These are phyloP conservation scores for Epicoccum nigrum DNA, from an alignment of 2,329 filamentous ascomycete species.

Conservation along the genomic window DNA sequence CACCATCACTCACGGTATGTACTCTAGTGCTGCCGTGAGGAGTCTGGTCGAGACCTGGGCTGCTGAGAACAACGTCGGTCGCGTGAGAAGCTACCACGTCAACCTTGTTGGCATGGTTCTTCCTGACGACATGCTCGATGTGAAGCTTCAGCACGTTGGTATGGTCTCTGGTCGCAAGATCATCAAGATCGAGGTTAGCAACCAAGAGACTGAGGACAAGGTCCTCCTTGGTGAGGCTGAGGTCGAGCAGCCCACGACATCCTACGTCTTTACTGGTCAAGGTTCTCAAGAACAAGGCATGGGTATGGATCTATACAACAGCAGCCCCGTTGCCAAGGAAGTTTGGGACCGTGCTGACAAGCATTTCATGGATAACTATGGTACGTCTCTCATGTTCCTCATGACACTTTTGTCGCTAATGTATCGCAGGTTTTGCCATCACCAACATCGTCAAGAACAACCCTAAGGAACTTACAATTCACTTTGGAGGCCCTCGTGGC, in stretches of 20 bases:
- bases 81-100: slow-evolving; percentile 96
- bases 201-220: slow-evolving; percentile 95
- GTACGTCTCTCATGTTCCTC: slow-evolving; percentile 53
- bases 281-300: slow-evolving; percentile 99
- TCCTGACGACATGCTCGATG: slow-evolving; percentile 91
- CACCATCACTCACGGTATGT: slow-evolving; percentile 99
- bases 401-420: slow-evolving; percentile 22
- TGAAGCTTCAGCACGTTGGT: slow-evolving; percentile 93
- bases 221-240: slow-evolving; percentile 94
- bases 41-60: slow-evolving; percentile 98
- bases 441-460: slow-evolving; percentile 99
- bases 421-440: slow-evolving; percentile 80
- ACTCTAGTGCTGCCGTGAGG: slow-evolving; percentile 94
- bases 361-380: slow-evolving; percentile 98
- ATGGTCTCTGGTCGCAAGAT: slow-evolving; percentile 99
- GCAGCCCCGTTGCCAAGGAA: slow-evolving; percentile 91
- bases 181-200: slow-evolving; percentile 96
- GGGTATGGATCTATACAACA: slow-evolving; percentile 98
- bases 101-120: slow-evolving; percentile 98
- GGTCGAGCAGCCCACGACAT: slow-evolving; percentile 94
- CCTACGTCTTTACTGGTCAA: slow-evolving; percentile 98
- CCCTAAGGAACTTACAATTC: slow-evolving; percentile 96
- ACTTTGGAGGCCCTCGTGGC: slow-evolving; percentile 95
- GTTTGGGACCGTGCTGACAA: slow-evolving; percentile 92
- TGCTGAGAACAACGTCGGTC: slow-evolving; percentile 96